Evolutionary conservation across 495 filamentous ascomycete genomes (phyloP).

Genomic region (Physcia stellaris): DNA sequence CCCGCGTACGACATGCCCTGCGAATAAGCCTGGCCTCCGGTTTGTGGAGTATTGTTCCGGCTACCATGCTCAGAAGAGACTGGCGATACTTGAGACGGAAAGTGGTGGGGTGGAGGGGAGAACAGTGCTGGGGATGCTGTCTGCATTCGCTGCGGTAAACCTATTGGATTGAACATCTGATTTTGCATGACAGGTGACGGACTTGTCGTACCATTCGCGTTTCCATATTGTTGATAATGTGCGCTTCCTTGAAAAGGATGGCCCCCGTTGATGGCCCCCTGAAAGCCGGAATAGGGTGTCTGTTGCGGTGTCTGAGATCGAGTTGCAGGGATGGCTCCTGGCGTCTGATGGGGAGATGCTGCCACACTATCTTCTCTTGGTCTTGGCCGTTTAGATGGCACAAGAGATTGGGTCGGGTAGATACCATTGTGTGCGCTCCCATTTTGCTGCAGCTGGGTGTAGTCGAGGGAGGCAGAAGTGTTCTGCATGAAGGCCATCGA

Average conservation of each 20-base stretch:
- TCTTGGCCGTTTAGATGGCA: conserved; percentile 76
- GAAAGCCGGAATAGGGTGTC: conserved; percentile 47
- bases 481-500: conserved; percentile 37
- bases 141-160: conserved; percentile 64
- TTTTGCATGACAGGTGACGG: conserved; percentile 77
- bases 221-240: conserved; percentile 72
- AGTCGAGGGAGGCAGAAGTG: conserved; percentile 43
- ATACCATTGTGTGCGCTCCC: conserved; percentile 67
- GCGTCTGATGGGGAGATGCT: conserved; percentile 67
- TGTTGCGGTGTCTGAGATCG: conserved; percentile 89
- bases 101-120: conserved; percentile 64
- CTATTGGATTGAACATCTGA: conserved; percentile 52
- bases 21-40: conserved; percentile 38
- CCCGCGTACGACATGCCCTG: conserved; percentile 35
- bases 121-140: conserved; percentile 88
- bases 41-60: conserved; percentile 63
- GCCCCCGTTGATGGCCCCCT: conserved; percentile 41
- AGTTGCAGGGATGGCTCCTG: conserved; percentile 61
- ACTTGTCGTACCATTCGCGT: conserved; percentile 65
- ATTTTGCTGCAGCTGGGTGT: conserved; percentile 56
- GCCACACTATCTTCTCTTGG: conserved; percentile 71
- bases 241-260: conserved; percentile 43
- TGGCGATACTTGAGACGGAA: conserved; percentile 64
- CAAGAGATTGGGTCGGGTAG: conserved; percentile 66
- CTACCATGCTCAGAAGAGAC: conserved; percentile 64